Evolutionary conservation across 331 rosid genomes (phyloP).

Genomic region (Phaseolus coccineus): DNA sequence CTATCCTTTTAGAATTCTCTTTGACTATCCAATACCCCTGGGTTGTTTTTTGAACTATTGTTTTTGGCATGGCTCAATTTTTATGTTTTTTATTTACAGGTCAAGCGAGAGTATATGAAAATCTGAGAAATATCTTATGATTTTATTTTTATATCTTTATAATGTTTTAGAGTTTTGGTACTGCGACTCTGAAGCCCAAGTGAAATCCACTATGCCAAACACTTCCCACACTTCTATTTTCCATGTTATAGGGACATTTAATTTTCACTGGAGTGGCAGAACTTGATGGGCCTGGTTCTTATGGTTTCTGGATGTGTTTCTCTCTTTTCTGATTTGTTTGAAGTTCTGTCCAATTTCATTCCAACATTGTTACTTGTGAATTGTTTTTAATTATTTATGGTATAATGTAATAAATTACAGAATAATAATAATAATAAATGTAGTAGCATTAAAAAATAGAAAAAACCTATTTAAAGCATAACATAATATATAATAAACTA

Average conservation of each 20-base stretch:
- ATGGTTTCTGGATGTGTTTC: background rate
- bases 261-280: no score
- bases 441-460: no score
- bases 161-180: background rate
- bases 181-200: background rate
- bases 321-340: background rate
- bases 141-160: no score
- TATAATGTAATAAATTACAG: no score
- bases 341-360: background rate
- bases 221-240: background rate
- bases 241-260: background rate
- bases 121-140: background rate
- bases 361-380: background rate
- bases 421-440: no score
- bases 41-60: background rate
- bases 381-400: no score
- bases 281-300: background rate
- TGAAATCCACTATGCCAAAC: background rate
- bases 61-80: background rate
- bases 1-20: no score
- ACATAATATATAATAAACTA: no score
- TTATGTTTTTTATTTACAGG: no score
- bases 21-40: background rate
- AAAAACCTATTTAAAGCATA: background rate
- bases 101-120: no score